Percentiles rank a stretch among this genome's conserved stretches.
phyloP scores from a whole-genome alignment of 257 asterid species.

The Solanum infundibuliforme region DNA sequence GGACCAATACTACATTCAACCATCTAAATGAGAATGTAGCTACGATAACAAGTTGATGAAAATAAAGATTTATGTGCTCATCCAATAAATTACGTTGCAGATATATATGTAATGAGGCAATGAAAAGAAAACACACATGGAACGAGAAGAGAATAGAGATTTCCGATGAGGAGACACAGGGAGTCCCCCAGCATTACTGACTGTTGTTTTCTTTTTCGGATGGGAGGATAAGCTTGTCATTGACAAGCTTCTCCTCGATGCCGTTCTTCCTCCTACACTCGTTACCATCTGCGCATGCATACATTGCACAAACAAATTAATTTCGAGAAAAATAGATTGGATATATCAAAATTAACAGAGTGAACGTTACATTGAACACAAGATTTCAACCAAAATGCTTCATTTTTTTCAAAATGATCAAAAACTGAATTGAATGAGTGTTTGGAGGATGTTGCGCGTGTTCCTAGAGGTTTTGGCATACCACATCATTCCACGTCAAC shows the following conservation, averaged over 20 bases:
- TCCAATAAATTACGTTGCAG: neutral
- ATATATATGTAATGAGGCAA: neutral
- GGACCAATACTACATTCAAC: neutral
- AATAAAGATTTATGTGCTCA: neutral
- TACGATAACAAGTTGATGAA: neutral
- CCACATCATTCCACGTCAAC: neutral
- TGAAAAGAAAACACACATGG: neutral
- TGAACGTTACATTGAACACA: neutral
- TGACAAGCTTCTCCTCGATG: slow-evolving; percentile 7
- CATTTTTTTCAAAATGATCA: neutral
- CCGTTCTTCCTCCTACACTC: neutral
- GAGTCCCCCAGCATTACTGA: neutral
- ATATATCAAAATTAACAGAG: neutral
- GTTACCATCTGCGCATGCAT: neutral
- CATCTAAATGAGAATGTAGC: neutral
- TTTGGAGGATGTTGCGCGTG: neutral
- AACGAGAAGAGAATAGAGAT: neutral
- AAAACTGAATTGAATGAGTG: neutral
- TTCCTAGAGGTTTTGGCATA: neutral
- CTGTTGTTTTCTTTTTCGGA: neutral
- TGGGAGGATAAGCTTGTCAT: neutral
- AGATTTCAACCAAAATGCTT: neutral
- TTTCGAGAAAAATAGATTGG: neutral
- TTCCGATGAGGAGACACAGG: neutral
- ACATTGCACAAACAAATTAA: neutral